phyloP scores from a whole-genome alignment of 768 basidiomycete genomes.

The Serendipita vermifera region DNA sequence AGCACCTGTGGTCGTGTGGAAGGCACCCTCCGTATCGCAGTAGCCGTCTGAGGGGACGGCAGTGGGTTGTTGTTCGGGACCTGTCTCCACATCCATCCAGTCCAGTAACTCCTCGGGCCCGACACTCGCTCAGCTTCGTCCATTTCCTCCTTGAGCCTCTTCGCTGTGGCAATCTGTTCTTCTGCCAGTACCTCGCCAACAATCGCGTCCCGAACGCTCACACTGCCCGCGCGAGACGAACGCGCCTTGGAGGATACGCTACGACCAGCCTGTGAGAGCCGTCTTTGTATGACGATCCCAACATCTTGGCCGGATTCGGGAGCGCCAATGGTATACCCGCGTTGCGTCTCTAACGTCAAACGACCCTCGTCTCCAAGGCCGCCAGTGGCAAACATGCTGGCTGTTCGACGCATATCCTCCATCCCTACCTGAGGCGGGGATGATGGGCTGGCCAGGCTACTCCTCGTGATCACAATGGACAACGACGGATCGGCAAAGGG shows the following conservation, averaged over 20 bases:
- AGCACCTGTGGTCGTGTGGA: no score
- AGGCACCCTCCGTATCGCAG: no score
- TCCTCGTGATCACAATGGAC: conserved; percentile 10
- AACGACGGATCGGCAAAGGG: conserved; percentile 13
- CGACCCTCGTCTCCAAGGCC: not conserved
- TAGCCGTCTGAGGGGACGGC: no score
- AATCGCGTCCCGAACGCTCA: conserved; percentile 40
- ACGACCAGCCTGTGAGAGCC: not conserved
- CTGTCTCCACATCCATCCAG: conserved; percentile 13
- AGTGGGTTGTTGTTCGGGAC: not conserved
- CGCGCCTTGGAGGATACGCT: conserved; percentile 1
- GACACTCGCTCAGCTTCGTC: conserved; percentile 23
- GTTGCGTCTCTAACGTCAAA: no score
- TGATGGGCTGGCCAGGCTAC: not conserved
- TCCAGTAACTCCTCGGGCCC: conserved; percentile 10
- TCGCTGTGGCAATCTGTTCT: conserved; percentile 44
- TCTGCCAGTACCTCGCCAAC: conserved; percentile 57
- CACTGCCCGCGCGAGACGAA: conserved; percentile 5
- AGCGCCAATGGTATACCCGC: not conserved
- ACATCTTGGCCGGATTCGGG: not conserved
- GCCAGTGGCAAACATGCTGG: not conserved
- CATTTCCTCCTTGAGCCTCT: conserved; percentile 43
- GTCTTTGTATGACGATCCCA: not conserved
- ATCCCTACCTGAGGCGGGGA: not conserved
- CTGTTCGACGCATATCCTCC: not conserved